Evolutionary conservation across 2,329 filamentous ascomycete species (phyloP), one percentile per base, ranked within the genome.

Genomic region (Aureobasidium sp.): DNA sequence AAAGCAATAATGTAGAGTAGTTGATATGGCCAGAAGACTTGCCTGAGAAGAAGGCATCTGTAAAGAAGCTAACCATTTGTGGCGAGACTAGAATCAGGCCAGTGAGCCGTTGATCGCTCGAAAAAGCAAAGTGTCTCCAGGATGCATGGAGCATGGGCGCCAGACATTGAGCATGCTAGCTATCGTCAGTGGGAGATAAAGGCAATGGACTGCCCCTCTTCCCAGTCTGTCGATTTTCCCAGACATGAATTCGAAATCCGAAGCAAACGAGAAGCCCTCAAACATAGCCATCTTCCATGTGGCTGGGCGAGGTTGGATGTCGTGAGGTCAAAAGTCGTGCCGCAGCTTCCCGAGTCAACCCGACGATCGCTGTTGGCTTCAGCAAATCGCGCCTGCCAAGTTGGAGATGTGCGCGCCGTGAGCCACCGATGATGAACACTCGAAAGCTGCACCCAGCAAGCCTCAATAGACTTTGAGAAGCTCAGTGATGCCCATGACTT

Each of bases 331-430:
- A 32, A 41, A 51, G 25, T 41, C 27, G 10, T 50, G 48, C 37
- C 48, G 17, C 27, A 12, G 17, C 37, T 32, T 51, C 37, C 48
- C 48, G 48, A 41, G 37, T 41, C 48, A 51, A 40, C 37, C 48
- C 48, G 48, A 51, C 37, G 37, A 50, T 50, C 45, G 45, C 35
- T 50, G 19, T 11, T 32, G 24, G 22, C 45, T 39, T 49, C 45
- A 38, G 32, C 48, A 51, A 41, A 51, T 51, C 41, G 19, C 45
- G 48, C 48, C 48, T n/a, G 37, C 48, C 37, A 51, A 41, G 37
- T 51, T 41, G 35, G n/a, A 41, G 21, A 14, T 41, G 6, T 14
- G 27, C 24, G 44, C 17, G 45, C 45, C 3, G 34, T 39, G 45
- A 49, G 45, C 45, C 34, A 34, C 45, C 39, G 45, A 49, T 34